Evolutionary conservation across 139 green algal genomes (phyloP).

Genomic region (Limnomonas spitsbergensis): DNA sequence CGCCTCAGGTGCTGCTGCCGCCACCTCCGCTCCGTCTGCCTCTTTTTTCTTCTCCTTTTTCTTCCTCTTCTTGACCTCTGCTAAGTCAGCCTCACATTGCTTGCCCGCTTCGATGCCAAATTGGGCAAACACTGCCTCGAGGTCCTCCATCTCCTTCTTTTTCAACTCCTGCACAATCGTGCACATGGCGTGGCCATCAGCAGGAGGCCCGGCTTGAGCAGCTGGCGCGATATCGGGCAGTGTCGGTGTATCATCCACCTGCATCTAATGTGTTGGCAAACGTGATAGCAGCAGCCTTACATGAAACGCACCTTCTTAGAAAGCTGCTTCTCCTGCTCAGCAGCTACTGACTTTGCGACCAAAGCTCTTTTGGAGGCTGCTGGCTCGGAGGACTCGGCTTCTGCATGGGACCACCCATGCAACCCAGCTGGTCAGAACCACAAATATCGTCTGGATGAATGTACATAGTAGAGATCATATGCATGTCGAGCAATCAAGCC

Average conservation of each 20-base stretch:
- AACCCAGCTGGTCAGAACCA: no score
- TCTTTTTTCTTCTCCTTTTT: conserved; percentile 51
- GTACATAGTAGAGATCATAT: no score
- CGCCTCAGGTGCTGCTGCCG: background rate
- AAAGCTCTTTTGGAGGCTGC: conserved; percentile 8
- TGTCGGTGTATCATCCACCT: background rate
- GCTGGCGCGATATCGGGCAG: background rate
- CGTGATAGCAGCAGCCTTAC: background rate
- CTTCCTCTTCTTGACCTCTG: conserved; percentile 42
- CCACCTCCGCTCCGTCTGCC: background rate
- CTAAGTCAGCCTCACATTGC: conserved; percentile 22
- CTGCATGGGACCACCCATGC: no score
- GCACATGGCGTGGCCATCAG: no score
- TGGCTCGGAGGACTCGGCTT: background rate
- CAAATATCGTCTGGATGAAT: no score
- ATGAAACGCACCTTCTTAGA: conserved; percentile 58
- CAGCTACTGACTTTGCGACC: conserved; percentile 8
- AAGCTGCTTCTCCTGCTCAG: conserved; percentile 54
- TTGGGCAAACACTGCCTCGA: conserved; percentile 58
- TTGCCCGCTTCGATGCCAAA: conserved; percentile 41
- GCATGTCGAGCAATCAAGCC: no score
- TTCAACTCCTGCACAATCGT: conserved; percentile 60
- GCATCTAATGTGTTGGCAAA: background rate
- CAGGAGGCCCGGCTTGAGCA: background rate
- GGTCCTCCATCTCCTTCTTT: conserved; percentile 69